Percentiles rank a stretch among this genome's conserved stretches.
phyloP scores from a whole-genome alignment of 2,329 filamentous ascomycete genomes.

The Trichophaea hybrida region DNA sequence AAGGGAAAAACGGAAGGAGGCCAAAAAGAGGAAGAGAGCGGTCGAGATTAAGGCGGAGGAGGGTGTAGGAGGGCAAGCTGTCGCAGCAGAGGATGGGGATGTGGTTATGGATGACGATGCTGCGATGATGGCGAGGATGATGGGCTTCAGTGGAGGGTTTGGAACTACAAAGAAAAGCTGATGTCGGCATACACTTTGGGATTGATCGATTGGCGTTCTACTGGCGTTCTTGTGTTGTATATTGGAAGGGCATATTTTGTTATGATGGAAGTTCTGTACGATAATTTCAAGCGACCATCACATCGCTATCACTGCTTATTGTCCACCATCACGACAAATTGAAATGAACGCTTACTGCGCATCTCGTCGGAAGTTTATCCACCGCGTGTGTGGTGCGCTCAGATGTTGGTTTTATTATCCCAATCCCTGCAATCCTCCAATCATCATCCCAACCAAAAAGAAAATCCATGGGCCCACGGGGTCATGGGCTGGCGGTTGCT shows the following conservation, averaged over 20 bases:
- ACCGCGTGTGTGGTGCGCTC: too few relatives aligned
- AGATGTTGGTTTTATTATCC: too few relatives aligned
- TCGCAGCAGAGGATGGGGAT: slow-evolving; percentile 36
- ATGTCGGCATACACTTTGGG: not conserved
- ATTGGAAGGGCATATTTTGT: not conserved
- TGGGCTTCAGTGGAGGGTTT: slow-evolving; percentile 57
- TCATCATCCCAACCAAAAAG: too few relatives aligned
- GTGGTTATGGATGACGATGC: slow-evolving; percentile 49
- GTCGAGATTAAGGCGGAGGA: slow-evolving; percentile 26
- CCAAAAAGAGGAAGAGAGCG: slow-evolving; percentile 34
- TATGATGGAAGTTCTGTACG: not conserved
- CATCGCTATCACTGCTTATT: not conserved
- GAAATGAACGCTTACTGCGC: too few relatives aligned
- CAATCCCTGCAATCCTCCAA: too few relatives aligned
- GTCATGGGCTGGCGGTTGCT: too few relatives aligned
- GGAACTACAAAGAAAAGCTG: slow-evolving; percentile 33
- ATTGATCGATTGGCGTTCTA: not conserved
- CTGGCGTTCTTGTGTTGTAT: not conserved
- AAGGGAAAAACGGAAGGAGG: slow-evolving; percentile 30
- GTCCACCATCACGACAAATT: not conserved
- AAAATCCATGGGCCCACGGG: too few relatives aligned
- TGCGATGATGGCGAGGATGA: slow-evolving; percentile 53
- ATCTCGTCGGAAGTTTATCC: too few relatives aligned
- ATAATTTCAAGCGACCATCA: not conserved
- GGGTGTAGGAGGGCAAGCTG: slow-evolving; percentile 1